Base-by-base conservation (phyloP, 805 yeast species). In the Starmerella bombi region DNA sequence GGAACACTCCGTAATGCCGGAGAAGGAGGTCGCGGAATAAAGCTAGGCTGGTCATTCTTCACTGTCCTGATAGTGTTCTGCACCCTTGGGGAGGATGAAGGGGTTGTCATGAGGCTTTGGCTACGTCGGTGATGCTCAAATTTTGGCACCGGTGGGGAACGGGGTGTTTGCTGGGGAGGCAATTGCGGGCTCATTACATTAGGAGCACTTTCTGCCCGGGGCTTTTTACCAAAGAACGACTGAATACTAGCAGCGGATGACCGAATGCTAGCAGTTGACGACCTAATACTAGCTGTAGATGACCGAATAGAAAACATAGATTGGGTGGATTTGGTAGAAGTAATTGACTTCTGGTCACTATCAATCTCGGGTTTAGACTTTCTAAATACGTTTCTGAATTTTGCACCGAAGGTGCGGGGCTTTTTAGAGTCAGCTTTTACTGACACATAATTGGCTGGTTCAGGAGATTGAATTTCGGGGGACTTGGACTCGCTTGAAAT, bases 301-400 rank as follows among this genome's bases (percentile, higher is more conserved):
- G n/a, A n/a, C 12, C 54, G 46, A 37, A 51, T 41, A 9, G 61
- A 55, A n/a, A 51, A 44, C 5, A 49, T 48, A 4, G 59, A 53
- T 15, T 52, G 44, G 4, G 53, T 45, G 3, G 59, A 56, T 35
- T 38, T 41, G n/a, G 46, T 38, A 5, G 60, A 56, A 41, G 38
- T 48, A 16, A 51, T 38, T 8, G 59, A 54, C 16, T 23, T 7
- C 27, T 23, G 27, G 12, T 23, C 27, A 12, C 27, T 23, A 12
- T 23, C 27, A 12, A 23, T 12, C 12, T 23, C 12, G n/a, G n/a
- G n/a, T 23, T 23, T 23, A 12, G 10, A 8, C 12, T 12, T 23
- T 23, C 12, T 23, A 12, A 23, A 23, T 23, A 23, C 27, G 12
- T 23, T 23, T 23, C 12, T 23, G 27, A 23, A 12, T 23, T 23